These are phyloP conservation scores for Physocladia obscura DNA, from an alignment of 192 early-diverging fungal genomes.

Conservation along the genomic window DNA sequence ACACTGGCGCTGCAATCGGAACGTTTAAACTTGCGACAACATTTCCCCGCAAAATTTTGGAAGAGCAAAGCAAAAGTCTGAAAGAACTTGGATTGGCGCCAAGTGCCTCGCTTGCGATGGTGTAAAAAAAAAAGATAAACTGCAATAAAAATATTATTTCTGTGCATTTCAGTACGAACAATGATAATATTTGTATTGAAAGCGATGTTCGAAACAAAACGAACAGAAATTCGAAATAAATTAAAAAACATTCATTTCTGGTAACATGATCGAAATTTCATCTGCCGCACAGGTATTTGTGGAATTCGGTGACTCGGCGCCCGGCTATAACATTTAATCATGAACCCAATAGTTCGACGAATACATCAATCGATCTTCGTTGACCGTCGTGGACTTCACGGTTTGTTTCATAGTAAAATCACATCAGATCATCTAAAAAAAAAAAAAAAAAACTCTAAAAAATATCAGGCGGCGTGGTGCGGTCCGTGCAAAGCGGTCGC, in stretches of 20 bases:
- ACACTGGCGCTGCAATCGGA: slow-evolving; percentile 31
- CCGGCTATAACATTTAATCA: too few relatives aligned
- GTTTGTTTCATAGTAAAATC: not conserved
- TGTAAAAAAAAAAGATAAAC: slow-evolving; percentile 6
- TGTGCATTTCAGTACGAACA: too few relatives aligned
- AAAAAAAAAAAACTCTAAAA: not conserved
- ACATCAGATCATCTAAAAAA: not conserved
- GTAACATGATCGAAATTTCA: not conserved
- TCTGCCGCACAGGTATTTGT: not conserved
- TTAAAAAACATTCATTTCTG: not conserved
- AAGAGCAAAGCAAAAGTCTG: slow-evolving; percentile 60
- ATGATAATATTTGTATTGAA: too few relatives aligned
- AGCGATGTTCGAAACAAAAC: too few relatives aligned
- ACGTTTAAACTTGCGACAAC: slow-evolving; percentile 67
- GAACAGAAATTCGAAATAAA: too few relatives aligned
- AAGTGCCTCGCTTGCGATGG: slow-evolving; percentile 61
- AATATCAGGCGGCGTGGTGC: not conserved
- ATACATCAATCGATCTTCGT: not conserved
- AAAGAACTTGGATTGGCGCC: slow-evolving; percentile 71
- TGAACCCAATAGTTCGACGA: slow-evolving; percentile 5
- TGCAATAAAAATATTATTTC: too few relatives aligned
- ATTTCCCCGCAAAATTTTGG: slow-evolving; percentile 74
- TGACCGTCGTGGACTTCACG: slow-evolving; percentile 25
- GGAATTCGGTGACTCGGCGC: not conserved
- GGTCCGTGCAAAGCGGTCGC: slow-evolving; percentile 16